Base-by-base conservation (phyloP, 805 yeast genomes). In the Candida odintsovae region DNA sequence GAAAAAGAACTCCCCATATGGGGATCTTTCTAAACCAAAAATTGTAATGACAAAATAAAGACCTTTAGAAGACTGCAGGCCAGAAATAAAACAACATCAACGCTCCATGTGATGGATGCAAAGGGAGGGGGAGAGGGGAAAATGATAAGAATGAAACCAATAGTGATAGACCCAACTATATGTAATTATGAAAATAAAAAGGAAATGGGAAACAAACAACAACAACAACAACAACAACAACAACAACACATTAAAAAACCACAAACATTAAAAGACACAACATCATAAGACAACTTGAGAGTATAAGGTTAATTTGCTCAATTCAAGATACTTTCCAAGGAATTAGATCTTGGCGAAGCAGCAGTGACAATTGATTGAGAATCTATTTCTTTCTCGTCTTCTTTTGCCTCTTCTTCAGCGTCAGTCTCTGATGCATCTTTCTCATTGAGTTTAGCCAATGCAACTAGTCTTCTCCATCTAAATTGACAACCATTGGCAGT, bases 401-500 rank as follows among this genome's bases (percentile, higher is more conserved):
- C 49, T 16, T 43, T 20, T 6, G 41, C 37, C 16, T 42, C 41
- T 15, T 42, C 49, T 16, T 43, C 22, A 8, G 41, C 37, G 16
- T 29, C 39, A 36, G 29, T 42, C n/a, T 37, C 41, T 33, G 13
- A 8, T 33, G 18, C 25, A 25, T 12, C 37, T 41, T 48, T 41
- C 31, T 36, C 25, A 12, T 22, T 23, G 19, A 45, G 16, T 29
- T 48, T 56, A 3, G 53, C 50, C 25, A 59, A 29, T 1, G 56
- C 56, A 19, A 51, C 45, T 16, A 59, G 50, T 49, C 90, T 66
- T 57, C 90, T 72, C 90, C 90, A 83, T 54, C 90, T 73, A 61
- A 82, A 82, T 61, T 82, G 88, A 58, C 89, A 82, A 3, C 88
- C 88, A 60, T 82, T 83, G 33, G 89, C 83, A 9, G 90, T 83